Evolutionary conservation across 192 early-diverging fungal species (phyloP), one percentile per base, ranked within the genome.

Genomic region (Backusella sp.): DNA sequence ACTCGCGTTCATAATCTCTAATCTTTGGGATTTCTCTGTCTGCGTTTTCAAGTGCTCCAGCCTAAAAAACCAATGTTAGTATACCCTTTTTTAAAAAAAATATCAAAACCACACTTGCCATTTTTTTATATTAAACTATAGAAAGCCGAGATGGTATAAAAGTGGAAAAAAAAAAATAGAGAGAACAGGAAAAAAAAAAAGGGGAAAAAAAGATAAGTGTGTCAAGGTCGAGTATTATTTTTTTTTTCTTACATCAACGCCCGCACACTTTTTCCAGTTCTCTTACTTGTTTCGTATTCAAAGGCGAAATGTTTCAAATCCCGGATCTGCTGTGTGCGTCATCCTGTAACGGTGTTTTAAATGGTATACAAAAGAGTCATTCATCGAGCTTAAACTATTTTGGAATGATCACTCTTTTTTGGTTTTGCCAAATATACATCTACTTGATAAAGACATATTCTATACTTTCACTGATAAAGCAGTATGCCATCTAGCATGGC

Each of bases 11-110:
- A 62, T 84, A 82, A 83, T 99, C 97, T 72, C 92, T 88, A 69
- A 99, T 96, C 77, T 88, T 92, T 73, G 89, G 91, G 79, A 97
- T 82, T 68, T 90, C 88, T 73, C 91, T 92, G 76, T 94, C 85
- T 65, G 97, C 96, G 80, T 94, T 92, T 77, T 95, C 93, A 73
- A 97, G 83, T 81, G 95, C 96, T 80, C 97, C 97, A 77, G 95
- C 94, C 94, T 95, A 85, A 23, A 85, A 23, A 73, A 1, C 59
- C 11, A 1, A 32, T 36, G 44, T 19, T 7, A 34, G 0, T 23
- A 6, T 2, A 5, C n/a, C 19, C 28, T 35, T 49, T 34, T 17
- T 49, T 49, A 1, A 23, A 3, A 1, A 23, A 3, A 28, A 15
- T 30, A 12, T 26, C 41, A 28, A 59, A 0, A n/a, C n/a, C 32